Evolutionary conservation across 352 stramenopile genomes (phyloP).

Genomic region (Blastocystis hominis): DNA sequence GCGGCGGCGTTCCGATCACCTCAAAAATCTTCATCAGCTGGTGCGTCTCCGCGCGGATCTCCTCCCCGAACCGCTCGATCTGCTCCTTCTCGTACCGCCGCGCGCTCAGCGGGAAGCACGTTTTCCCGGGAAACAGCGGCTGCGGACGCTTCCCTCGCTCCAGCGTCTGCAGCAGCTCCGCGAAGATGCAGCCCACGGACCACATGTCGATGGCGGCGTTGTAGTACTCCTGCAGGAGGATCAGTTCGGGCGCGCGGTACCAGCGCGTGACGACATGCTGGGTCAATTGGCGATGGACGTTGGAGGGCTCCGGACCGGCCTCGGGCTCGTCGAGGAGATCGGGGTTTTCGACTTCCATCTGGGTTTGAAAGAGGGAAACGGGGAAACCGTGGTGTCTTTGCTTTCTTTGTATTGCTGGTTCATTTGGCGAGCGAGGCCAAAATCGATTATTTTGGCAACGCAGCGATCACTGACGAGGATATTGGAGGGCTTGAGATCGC

Average conservation of each 20-base stretch:
- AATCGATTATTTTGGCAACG: conserved; percentile 69
- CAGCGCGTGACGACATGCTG: conserved; percentile 85
- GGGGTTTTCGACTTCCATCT: conserved; percentile 11
- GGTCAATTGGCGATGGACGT: conserved; percentile 75
- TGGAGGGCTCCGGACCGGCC: not conserved
- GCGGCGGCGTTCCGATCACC: conserved; percentile 81
- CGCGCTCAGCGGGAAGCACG: conserved; percentile 64
- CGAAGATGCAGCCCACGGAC: conserved; percentile 77
- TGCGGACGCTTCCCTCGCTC: conserved; percentile 66
- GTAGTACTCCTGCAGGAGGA: conserved; percentile 72
- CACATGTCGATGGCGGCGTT: conserved; percentile 69
- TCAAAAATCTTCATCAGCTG: conserved; percentile 89
- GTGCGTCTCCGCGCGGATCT: conserved; percentile 64
- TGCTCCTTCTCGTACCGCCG: conserved; percentile 58
- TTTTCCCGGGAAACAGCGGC: conserved; percentile 65
- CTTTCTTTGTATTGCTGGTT: conserved; percentile 46
- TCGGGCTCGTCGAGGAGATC: not conserved
- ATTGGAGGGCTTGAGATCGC: conserved; percentile 74
- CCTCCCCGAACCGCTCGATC: conserved; percentile 58
- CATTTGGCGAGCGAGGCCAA: conserved; percentile 66
- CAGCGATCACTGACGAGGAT: conserved; percentile 72
- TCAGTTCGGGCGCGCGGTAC: conserved; percentile 86
- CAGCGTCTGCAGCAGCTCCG: conserved; percentile 80
- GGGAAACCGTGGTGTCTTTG: not conserved
- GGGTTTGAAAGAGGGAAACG: not conserved